A percentile compares a stretch with the other conserved stretches of the same genome.
Evolutionary conservation across 441 rosid species (phyloP).

Genomic region (Euphorbia schlechtendalii): DNA sequence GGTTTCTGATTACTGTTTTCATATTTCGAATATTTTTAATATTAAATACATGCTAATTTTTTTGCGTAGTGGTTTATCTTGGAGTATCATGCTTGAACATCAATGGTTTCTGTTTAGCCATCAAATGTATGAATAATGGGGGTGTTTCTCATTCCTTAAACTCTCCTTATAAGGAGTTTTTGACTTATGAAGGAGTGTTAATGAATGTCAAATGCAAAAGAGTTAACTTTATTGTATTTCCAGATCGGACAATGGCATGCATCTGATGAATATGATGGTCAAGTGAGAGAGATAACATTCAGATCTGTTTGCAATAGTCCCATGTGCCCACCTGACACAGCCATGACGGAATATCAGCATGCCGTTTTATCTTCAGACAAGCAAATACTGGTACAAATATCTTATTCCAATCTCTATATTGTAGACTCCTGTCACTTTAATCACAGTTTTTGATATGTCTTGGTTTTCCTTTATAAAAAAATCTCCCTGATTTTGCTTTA

Average conservation of each 20-base stretch:
- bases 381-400: slow-evolving; percentile 51
- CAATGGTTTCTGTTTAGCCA: not conserved
- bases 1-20: not conserved
- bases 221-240: too few species aligned
- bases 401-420: slow-evolving; percentile 7
- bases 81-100: not conserved
- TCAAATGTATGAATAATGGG: not conserved
- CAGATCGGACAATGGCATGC: slow-evolving; percentile 96
- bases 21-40: not conserved
- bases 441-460: not conserved
- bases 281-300: slow-evolving; percentile 91
- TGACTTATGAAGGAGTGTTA: too few species aligned
- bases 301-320: slow-evolving; percentile 86
- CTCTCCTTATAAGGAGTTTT: too few species aligned
- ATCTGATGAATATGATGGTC: slow-evolving; percentile 90
- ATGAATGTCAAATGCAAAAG: too few species aligned
- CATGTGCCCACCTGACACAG: slow-evolving; percentile 98
- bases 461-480: not conserved
- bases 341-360: slow-evolving; percentile 96
- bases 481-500: slow-evolving; percentile 3
- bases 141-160: too few species aligned
- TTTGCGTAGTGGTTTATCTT: not conserved
- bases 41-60: not conserved
- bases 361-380: slow-evolving; percentile 69
- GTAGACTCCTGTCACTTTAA: slow-evolving; percentile 1